Evolutionary conservation across 495 filamentous ascomycete species (phyloP).

Genomic region (Neurospora discreta): DNA sequence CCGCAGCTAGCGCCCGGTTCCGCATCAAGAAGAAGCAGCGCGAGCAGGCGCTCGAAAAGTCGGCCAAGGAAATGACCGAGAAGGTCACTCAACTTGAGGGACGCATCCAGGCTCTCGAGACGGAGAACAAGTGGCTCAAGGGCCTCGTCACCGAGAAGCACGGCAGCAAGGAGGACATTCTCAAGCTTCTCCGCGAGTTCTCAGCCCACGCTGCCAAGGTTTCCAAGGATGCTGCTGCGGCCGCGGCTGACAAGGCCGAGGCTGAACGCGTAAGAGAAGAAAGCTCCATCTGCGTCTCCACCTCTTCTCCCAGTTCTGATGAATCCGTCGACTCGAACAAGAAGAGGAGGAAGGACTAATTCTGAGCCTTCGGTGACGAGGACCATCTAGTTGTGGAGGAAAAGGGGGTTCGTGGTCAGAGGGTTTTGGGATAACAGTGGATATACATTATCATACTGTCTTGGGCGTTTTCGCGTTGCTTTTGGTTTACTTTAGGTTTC

Average conservation of each 20-base stretch:
- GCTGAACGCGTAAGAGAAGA: constrained; percentile 3
- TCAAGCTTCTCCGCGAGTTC: constrained; percentile 33
- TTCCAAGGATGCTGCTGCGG: not conserved
- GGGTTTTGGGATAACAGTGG: constrained; percentile 1
- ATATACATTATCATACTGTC: constrained; percentile 3
- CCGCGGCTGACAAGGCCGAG: not conserved
- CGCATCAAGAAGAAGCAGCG: constrained; percentile 99
- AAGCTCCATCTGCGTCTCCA: constrained; percentile 1
- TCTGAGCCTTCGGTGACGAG: not conserved
- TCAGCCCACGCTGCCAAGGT: constrained; percentile 8
- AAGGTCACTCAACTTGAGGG: constrained; percentile 70
- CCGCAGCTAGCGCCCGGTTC: constrained; percentile 88
- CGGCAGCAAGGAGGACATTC: constrained; percentile 42
- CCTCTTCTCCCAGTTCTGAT: not conserved
- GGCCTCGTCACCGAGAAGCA: constrained; percentile 90
- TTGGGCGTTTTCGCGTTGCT: not conserved
- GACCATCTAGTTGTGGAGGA: not conserved
- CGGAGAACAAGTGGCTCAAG: constrained; percentile 95
- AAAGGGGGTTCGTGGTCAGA: not conserved
- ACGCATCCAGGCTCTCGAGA: constrained; percentile 76
- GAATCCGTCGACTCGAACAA: not conserved
- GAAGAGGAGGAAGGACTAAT: constrained; percentile 7
- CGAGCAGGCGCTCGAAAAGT: constrained; percentile 83
- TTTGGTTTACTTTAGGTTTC: not conserved
- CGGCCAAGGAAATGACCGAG: constrained; percentile 81